These are phyloP conservation scores for Aspergillus carlsbadensis DNA, from an alignment of 495 filamentous ascomycete species.

Conservation along the genomic window DNA sequence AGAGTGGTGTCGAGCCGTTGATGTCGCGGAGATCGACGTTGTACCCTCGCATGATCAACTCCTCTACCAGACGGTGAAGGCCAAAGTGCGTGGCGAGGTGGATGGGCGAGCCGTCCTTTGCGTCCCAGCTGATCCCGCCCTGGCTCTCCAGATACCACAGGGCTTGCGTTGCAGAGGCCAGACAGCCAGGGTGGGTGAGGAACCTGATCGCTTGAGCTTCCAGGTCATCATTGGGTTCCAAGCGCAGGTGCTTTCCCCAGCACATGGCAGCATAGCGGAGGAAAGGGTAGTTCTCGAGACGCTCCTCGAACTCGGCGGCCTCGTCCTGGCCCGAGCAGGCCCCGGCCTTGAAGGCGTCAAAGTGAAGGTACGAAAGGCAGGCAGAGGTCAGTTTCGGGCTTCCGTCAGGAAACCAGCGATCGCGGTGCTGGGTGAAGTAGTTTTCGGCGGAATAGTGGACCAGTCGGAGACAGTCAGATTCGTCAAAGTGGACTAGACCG, in stretches of 20 bases:
- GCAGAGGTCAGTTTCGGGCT: not conserved
- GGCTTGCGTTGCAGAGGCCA: not conserved
- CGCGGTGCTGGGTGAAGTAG: conserved; percentile 1
- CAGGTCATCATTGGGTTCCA: not conserved
- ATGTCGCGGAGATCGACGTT: not conserved
- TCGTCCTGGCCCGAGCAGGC: conserved; percentile 9
- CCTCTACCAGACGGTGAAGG: not conserved
- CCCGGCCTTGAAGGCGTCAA: conserved; percentile 1
- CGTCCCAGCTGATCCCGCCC: not conserved
- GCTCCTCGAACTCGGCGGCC: not conserved
- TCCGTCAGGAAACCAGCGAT: conserved; percentile 3
- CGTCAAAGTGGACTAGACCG: conserved; percentile 11
- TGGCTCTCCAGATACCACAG: conserved; percentile 9
- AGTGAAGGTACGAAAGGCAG: conserved; percentile 5
- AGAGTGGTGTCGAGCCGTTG: not conserved
- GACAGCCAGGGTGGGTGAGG: not conserved
- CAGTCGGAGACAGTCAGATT: not conserved
- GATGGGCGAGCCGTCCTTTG: conserved; percentile 5
- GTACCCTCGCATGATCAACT: not conserved
- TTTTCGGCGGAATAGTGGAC: conserved; percentile 10
- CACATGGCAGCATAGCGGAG: conserved; percentile 6
- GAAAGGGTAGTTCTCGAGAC: conserved; percentile 6
- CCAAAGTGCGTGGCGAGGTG: conserved; percentile 7
- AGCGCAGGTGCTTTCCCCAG: conserved; percentile 4
- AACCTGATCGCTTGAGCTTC: not conserved